Conservation (phyloP, 2,329 filamentous ascomycete genomes). For the Rutstroemia sydowiana region DNA sequence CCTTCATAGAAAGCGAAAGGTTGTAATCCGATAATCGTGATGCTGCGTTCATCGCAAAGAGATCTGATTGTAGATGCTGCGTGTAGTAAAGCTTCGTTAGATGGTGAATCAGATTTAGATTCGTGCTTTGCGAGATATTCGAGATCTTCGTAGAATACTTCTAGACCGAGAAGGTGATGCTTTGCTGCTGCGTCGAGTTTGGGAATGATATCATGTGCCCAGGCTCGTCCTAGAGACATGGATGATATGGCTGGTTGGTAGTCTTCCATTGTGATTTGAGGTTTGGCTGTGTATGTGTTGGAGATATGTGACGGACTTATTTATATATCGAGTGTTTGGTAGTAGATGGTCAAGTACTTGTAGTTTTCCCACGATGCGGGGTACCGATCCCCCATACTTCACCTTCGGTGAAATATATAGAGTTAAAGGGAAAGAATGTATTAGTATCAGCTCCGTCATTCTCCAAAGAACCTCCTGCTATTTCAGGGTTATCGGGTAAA, state of each 20-base stretch:
- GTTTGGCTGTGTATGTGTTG: not conserved
- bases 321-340: not conserved
- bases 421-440: too few relatives aligned
- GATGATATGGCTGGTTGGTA: constrained; percentile 63
- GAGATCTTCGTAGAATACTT: constrained; percentile 72
- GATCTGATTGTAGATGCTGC: constrained; percentile 37
- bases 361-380: not conserved
- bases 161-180: constrained; percentile 60
- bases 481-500: too few relatives aligned
- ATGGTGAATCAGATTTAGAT: not conserved
- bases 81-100: constrained; percentile 38
- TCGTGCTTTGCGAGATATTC: constrained; percentile 40
- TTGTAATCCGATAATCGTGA: constrained; percentile 62
- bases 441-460: too few relatives aligned
- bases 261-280: not conserved
- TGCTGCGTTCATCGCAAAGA: constrained; percentile 49
- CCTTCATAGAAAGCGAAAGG: constrained; percentile 76
- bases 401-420: too few relatives aligned
- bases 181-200: constrained; percentile 62
- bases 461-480: too few relatives aligned
- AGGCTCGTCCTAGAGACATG: constrained; percentile 67
- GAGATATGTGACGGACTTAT: not conserved
- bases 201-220: constrained; percentile 43
- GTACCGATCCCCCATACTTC: not conserved
- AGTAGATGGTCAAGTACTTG: not conserved